Conservation (phyloP, 1,284 basidiomycete species). For the Neolentinus lepideus region DNA sequence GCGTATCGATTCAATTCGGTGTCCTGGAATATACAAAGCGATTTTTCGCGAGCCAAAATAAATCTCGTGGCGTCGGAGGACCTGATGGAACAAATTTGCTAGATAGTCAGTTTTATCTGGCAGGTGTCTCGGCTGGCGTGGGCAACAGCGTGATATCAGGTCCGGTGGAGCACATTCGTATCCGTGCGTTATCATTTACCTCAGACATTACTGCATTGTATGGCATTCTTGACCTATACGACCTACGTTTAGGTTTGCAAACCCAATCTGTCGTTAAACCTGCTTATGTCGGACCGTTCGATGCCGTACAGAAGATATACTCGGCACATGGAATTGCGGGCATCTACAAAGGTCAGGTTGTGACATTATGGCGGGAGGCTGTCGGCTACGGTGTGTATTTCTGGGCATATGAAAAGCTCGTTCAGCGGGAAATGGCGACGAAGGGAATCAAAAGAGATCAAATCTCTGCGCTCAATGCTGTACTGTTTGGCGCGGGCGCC, state of each 20-base stretch:
- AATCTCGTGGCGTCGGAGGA: constrained; percentile 48
- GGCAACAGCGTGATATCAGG: constrained; percentile 92
- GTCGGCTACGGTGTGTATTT: constrained; percentile 88
- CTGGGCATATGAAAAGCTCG: constrained; percentile 87
- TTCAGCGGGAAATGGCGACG: constrained; percentile 75
- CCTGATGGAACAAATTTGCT: constrained; percentile 50
- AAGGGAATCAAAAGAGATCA: constrained; percentile 70
- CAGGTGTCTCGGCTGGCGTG: constrained; percentile 83
- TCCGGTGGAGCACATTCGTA: constrained; percentile 97
- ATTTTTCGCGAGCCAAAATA: constrained; percentile 62
- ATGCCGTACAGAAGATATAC: constrained; percentile 82
- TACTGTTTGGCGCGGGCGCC: constrained; percentile 82
- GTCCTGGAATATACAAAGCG: constrained; percentile 89
- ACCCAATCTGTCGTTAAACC: constrained; percentile 75
- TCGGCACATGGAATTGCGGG: constrained; percentile 71
- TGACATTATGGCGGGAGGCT: constrained; percentile 86
- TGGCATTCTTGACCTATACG: constrained; percentile 4
- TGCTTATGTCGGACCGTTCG: constrained; percentile 76
- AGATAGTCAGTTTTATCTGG: constrained; percentile 62
- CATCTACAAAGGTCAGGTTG: constrained; percentile 89
- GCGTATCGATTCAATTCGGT: constrained; percentile 96
- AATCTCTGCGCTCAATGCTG: constrained; percentile 69
- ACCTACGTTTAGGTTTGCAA: constrained; percentile 58
- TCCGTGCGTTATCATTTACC: constrained; percentile 51
- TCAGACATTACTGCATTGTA: background rate